These are phyloP conservation scores for Paraglomus brasilianum DNA, from an alignment of 192 early-diverging fungal species.

Conservation along the genomic window DNA sequence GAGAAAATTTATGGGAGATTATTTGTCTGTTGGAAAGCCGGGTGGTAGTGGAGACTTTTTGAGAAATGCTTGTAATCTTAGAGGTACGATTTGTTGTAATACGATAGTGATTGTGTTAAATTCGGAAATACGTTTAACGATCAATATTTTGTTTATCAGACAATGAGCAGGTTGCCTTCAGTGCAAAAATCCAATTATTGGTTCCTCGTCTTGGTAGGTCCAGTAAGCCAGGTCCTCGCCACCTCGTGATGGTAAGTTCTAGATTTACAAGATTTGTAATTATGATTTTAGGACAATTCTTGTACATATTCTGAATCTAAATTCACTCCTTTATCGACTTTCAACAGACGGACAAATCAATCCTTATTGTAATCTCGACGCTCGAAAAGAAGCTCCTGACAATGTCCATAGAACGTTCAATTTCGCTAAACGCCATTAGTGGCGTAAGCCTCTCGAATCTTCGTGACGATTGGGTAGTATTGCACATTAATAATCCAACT, in stretches of 20 bases:
- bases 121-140: background rate
- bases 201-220: slow-evolving; percentile 74
- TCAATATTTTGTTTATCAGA: slow-evolving; percentile 29
- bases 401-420: slow-evolving; percentile 53
- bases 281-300: background rate
- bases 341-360: slow-evolving; percentile 53
- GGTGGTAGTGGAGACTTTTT: slow-evolving; percentile 47
- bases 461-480: slow-evolving; percentile 71
- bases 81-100: slow-evolving; percentile 31
- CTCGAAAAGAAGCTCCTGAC: slow-evolving; percentile 53
- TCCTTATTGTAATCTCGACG: slow-evolving; percentile 61
- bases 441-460: slow-evolving; percentile 65
- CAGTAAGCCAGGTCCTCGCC: slow-evolving; percentile 67
- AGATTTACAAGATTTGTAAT: background rate
- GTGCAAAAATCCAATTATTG: slow-evolving; percentile 55
- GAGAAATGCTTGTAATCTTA: slow-evolving; percentile 47
- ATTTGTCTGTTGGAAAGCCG: slow-evolving; percentile 65
- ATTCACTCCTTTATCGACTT: background rate
- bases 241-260: slow-evolving; percentile 59
- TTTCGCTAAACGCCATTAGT: slow-evolving; percentile 54
- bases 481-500: slow-evolving; percentile 55
- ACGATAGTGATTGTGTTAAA: background rate
- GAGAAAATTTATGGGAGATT: slow-evolving; percentile 90
- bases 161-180: slow-evolving; percentile 61
- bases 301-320: background rate